Percentiles rank a stretch among this genome's conserved stretches.
Conservation (phyloP, 1,139 yeast genomes). For the Wickerhamomyces sp. region DNA sequence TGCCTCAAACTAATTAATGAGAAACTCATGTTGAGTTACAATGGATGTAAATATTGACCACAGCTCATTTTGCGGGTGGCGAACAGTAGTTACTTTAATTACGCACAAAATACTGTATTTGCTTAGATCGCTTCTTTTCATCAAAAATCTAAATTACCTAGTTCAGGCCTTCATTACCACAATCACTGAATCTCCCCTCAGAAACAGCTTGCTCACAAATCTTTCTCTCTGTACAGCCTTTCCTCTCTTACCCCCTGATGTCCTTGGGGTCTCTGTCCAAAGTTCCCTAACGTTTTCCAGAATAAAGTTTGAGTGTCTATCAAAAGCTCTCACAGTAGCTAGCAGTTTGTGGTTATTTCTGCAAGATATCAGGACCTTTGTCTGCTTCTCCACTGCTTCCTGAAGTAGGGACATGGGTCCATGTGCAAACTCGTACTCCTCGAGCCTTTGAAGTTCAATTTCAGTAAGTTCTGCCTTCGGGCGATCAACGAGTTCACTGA, state of each 20-base stretch:
- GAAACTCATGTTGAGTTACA: no score
- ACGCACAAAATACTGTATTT: no score
- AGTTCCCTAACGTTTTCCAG: constrained; percentile 89
- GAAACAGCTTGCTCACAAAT: constrained; percentile 81
- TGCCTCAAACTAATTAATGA: no score
- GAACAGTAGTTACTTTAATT: no score
- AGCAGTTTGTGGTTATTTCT: constrained; percentile 89
- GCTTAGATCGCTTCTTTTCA: no score
- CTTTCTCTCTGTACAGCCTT: constrained; percentile 73
- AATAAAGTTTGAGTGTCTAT: constrained; percentile 91
- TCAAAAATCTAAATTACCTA: no score
- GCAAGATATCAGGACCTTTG: constrained; percentile 82
- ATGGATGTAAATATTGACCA: no score
- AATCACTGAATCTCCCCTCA: constrained; percentile 94
- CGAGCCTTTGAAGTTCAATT: constrained; percentile 72
- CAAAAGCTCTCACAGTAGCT: constrained; percentile 90
- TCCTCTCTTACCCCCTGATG: constrained; percentile 65
- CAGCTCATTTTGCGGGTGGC: no score
- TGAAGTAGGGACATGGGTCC: constrained; percentile 90
- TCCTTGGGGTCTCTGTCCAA: constrained; percentile 73
- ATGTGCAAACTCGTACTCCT: constrained; percentile 83
- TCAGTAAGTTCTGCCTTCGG: constrained; percentile 79
- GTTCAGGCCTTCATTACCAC: constrained; percentile 54
- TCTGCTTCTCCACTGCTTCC: constrained; percentile 66
- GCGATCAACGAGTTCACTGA: constrained; percentile 61